Evolutionary conservation across 306 rosid genomes (phyloP), one percentile per base, ranked within the genome.

Genomic region (Potentilla sterilis): DNA sequence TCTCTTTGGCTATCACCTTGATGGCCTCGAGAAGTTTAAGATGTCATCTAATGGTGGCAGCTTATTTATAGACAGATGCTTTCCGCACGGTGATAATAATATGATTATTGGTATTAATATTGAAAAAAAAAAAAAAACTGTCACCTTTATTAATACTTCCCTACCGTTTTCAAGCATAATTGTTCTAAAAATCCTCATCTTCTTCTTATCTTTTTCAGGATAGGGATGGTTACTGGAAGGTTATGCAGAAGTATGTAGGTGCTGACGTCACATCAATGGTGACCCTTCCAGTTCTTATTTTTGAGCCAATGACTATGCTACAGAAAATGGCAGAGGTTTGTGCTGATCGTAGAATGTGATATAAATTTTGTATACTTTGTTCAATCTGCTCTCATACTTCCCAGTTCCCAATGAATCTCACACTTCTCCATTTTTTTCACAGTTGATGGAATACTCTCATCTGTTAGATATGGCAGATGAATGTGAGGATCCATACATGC

Each of bases 241-340:
- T 86, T 91, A 91, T 94, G 98, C 96, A 88, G 42, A 84, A 89
- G 71, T 91, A 94, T 76, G 84, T 94, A 54, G 97, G 98, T 6
- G 82, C 96, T 6, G 98, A 94, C 47, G 62, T 91, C 76, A 91
- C 97, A 49, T 94, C 98, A 59, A 79, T 94, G 92, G 98, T 91
- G 81, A 93, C 94, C 19, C 90, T 94, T 57, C 98, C 98, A 0
- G 97, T 94, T 52, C 81, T 89, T 76, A 88, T 94, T 75, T 93
- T 93, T 83, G 98, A 93, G 82, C 98, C 97, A 44, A 93, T 93
- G 97, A 93, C 98, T 64, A 91, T 94, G 98, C 70, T 94, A 77
- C 98, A 94, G 79, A 94, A 89, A 87, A 76, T 90, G 89, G 98
- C 98, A 0, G 98, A 94, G 98, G 98, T 94, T 78, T 81, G 92